These are phyloP conservation scores for Ceratocystis eucalypticola DNA, from an alignment of 2,329 filamentous ascomycete genomes.

Conservation along the genomic window DNA sequence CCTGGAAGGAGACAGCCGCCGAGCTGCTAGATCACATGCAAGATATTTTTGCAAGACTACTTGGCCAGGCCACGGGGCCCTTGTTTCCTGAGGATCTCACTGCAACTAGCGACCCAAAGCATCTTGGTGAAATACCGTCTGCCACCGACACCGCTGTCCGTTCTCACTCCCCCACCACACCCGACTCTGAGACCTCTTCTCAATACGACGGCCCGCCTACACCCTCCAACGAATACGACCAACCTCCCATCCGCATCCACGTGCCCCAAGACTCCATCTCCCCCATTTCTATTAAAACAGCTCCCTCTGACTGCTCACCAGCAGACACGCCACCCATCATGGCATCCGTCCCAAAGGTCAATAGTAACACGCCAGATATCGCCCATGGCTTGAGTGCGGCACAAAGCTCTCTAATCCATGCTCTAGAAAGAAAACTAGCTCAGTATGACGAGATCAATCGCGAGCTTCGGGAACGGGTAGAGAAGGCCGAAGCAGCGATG, in stretches of 20 bases:
- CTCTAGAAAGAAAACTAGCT: constrained; percentile 13
- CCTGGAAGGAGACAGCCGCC: constrained; percentile 39
- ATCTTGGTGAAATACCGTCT: neutral
- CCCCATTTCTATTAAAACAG: neutral
- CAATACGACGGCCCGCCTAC: constrained; percentile 13
- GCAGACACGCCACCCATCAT: neutral
- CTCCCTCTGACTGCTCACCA: neutral
- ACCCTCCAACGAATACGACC: constrained; percentile 1
- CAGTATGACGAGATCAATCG: constrained; percentile 10
- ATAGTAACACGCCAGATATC: neutral
- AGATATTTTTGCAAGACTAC: constrained; percentile 29
- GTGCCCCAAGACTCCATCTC: neutral
- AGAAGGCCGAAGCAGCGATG: constrained; percentile 11
- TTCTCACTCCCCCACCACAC: neutral
- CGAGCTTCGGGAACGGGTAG: constrained; percentile 8
- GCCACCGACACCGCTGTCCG: neutral
- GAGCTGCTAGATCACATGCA: constrained; percentile 39
- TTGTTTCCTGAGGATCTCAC: constrained; percentile 23
- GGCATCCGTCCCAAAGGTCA: neutral
- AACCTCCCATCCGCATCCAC: neutral
- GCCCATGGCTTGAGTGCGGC: neutral
- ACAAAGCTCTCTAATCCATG: neutral
- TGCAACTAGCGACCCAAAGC: neutral
- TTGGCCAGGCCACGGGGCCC: constrained; percentile 26
- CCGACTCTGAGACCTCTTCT: constrained; percentile 8